These are phyloP conservation scores for Gymnopilus junonius DNA, from an alignment of 768 basidiomycete species.

Conservation along the genomic window DNA sequence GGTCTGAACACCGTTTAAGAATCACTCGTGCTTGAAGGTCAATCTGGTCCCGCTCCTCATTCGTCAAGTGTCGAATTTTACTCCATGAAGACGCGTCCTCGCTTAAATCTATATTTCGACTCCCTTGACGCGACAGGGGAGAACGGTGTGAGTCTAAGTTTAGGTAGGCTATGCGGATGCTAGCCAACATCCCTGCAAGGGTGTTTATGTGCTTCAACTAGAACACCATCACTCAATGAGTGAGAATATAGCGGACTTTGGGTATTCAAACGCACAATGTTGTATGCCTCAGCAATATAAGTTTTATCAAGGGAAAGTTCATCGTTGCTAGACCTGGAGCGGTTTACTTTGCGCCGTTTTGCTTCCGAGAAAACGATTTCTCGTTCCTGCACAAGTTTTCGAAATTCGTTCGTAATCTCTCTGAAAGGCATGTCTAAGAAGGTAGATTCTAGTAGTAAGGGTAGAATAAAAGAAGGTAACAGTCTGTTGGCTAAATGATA, in stretches of 20 bases:
- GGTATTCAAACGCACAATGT: constrained; percentile 47
- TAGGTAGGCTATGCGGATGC: constrained; percentile 87
- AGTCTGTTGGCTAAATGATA: neutral
- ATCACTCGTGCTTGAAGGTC: constrained; percentile 91
- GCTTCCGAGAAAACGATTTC: constrained; percentile 43
- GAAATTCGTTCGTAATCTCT: constrained; percentile 69
- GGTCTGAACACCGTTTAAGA: constrained; percentile 81
- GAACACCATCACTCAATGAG: neutral
- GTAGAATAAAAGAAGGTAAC: neutral
- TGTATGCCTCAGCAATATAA: constrained; percentile 78
- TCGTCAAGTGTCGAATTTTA: constrained; percentile 72
- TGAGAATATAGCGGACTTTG: neutral
- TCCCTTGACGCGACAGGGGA: constrained; percentile 55
- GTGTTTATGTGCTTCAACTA: constrained; percentile 78
- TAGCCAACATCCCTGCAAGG: constrained; percentile 70
- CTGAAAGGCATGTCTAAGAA: constrained; percentile 53
- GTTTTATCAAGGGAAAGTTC: constrained; percentile 56
- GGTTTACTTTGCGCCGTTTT: constrained; percentile 55
- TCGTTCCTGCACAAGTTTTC: constrained; percentile 52
- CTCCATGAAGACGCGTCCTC: constrained; percentile 56
- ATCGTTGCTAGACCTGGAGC: constrained; percentile 38
- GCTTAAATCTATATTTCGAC: constrained; percentile 59
- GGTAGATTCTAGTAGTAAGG: constrained; percentile 1
- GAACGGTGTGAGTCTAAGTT: constrained; percentile 66
- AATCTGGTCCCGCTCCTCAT: constrained; percentile 94